Evolutionary conservation across 2,329 filamentous ascomycete genomes (phyloP), one percentile per base, ranked within the genome.

Genomic region (Coleophoma cylindrospora): DNA sequence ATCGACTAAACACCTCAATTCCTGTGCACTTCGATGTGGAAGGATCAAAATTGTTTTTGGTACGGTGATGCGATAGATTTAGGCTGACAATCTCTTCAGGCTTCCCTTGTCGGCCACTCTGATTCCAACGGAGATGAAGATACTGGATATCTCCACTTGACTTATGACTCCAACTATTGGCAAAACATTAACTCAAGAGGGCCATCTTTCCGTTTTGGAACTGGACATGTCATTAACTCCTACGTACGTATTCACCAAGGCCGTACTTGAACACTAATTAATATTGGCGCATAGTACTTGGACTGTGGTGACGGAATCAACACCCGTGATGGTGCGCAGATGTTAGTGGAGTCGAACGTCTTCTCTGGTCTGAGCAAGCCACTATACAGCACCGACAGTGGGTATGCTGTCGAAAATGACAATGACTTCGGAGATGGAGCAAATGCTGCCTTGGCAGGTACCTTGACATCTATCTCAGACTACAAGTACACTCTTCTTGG

Each of bases 91-190:
- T 27, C 27, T 27, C 27, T 27, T 6, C 27, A 27, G 27, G 77
- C 73, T n/a, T 78, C 75, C 0, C 70, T 84, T 9, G 70, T 83
- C 50, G 81, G 79, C 13, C 80, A 84, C 73, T 77, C 73, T 36
- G 77, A 84, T 71, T 73, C 54, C 67, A 84, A 84, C 69, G 68
- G 55, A 34, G 68, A 61, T 45, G 76, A 84, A 57, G 84, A 87
- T 68, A 77, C 63, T 8, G 83, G 83, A 56, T 73, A 82, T 62
- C 72, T 87, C 43, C 77, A 71, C 62, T 71, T 87, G 49, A 87
- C 84, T 50, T 84, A 83, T 64, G 74, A 76, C 68, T 79, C 85
- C 73, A 87, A 87, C 76, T 73, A 79, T 72, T 86, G 75, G 74
- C 61, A 63, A 57, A 84, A 86, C 71, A 67, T 85, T 63, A 81